phyloP scores from a whole-genome alignment of 345 rosid species.

The Arabis alpina region DNA sequence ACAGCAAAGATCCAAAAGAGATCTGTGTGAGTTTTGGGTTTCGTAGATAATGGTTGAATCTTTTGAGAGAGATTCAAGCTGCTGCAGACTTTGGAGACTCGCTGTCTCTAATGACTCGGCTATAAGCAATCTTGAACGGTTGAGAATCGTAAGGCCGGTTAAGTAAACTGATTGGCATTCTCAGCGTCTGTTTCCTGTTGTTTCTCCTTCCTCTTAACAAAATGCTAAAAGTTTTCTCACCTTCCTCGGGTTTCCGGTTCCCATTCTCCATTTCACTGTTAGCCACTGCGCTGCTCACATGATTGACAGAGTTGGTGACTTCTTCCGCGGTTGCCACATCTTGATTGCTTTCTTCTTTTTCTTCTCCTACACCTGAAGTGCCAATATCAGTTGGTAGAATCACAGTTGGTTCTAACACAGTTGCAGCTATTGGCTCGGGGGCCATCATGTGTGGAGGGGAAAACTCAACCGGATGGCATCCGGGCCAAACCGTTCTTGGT shows the following conservation, averaged over 20 bases:
- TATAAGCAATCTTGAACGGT: conserved; percentile 74
- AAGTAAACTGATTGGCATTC: conserved; percentile 92
- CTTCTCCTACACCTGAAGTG: conserved; percentile 48
- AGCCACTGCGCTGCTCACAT: conserved; percentile 38
- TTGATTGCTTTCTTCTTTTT: conserved; percentile 47
- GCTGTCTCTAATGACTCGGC: conserved; percentile 79
- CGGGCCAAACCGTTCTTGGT: conserved; percentile 75
- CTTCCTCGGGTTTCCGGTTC: conserved; percentile 46
- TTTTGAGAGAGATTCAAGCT: conserved; percentile 30
- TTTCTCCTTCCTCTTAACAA: conserved; percentile 86
- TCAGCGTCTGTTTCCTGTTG: conserved; percentile 79
- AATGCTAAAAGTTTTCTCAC: conserved; percentile 90
- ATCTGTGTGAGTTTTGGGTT: conserved; percentile 26
- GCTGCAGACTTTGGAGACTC: conserved; percentile 66
- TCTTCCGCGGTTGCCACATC: conserved; percentile 10
- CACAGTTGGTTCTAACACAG: conserved; percentile 52
- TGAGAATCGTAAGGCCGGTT: conserved; percentile 90
- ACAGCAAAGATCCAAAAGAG: conserved; percentile 30
- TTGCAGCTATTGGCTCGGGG: conserved; percentile 65
- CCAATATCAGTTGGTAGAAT: conserved; percentile 60
- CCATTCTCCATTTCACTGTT: conserved; percentile 51
- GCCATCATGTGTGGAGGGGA: conserved; percentile 56
- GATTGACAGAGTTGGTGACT: conserved; percentile 41
- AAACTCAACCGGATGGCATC: conserved; percentile 69
- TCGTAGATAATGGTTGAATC: conserved; percentile 12